Evolutionary conservation across 129 eudicot species (phyloP).

Genomic region (Chrysanthemum makinoi): DNA sequence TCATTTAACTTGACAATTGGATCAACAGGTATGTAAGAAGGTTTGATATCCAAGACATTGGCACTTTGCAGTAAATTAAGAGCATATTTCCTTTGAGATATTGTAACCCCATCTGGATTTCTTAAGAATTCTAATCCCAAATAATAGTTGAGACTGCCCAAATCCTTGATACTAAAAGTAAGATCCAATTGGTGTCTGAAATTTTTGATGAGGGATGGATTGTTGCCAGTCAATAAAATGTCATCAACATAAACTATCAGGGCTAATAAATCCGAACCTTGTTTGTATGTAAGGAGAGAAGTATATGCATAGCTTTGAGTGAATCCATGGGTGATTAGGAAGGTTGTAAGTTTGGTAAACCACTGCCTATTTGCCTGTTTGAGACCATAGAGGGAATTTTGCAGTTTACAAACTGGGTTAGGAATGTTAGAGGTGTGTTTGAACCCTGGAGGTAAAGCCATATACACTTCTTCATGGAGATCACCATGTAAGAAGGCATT

Average conservation of each 20-base stretch:
- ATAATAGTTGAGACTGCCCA: too few relatives aligned
- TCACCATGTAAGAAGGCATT: background rate
- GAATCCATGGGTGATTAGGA: background rate
- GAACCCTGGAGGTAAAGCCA: background rate
- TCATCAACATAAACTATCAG: background rate
- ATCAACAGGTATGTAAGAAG: too few relatives aligned
- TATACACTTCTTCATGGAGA: background rate
- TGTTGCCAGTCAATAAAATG: background rate
- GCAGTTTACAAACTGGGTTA: background rate
- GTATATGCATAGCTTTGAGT: background rate
- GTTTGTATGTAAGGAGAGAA: background rate
- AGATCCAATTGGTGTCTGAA: too few relatives aligned
- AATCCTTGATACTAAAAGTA: too few relatives aligned
- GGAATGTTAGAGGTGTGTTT: background rate
- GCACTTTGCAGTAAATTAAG: too few relatives aligned
- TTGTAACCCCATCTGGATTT: too few relatives aligned
- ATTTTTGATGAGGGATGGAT: background rate
- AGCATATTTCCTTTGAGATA: too few relatives aligned
- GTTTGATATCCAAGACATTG: too few relatives aligned
- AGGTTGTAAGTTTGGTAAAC: background rate
- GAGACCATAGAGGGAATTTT: too few relatives aligned
- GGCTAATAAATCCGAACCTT: background rate
- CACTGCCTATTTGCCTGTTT: background rate
- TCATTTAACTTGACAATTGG: too few relatives aligned
- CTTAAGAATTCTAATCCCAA: too few relatives aligned